Percentiles rank a stretch among this genome's conserved stretches.
Evolutionary conservation across 2,329 filamentous ascomycete species (phyloP).

Genomic region (Penicillium paneum): DNA sequence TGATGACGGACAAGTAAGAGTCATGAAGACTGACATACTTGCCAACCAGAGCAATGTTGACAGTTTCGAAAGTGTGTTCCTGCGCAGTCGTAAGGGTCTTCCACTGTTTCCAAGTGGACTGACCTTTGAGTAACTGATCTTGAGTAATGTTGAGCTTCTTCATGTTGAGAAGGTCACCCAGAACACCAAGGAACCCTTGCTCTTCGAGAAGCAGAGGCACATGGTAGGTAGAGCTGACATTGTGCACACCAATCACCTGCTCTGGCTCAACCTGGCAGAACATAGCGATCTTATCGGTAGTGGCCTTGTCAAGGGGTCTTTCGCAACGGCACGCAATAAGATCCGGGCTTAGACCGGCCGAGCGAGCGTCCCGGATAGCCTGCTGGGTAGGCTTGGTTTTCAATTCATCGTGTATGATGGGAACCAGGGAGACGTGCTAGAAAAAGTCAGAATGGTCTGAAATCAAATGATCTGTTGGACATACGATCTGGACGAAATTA

Average conservation of each 20-base stretch:
- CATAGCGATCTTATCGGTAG: constrained; percentile 80
- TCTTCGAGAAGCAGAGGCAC: constrained; percentile 84
- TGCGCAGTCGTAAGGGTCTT: constrained; percentile 65
- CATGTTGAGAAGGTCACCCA: constrained; percentile 64
- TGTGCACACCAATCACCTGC: constrained; percentile 81
- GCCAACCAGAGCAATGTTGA: constrained; percentile 85
- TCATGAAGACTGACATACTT: constrained; percentile 87
- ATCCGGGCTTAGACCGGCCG: constrained; percentile 69
- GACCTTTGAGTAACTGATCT: constrained; percentile 59
- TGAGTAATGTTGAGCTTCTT: constrained; percentile 43
- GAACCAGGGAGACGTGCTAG: constrained; percentile 68
- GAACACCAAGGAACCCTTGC: constrained; percentile 68
- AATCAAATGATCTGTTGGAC: background rate
- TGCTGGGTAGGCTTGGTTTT: constrained; percentile 97
- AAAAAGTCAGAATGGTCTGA: background rate
- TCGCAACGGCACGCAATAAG: constrained; percentile 93
- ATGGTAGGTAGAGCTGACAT: constrained; percentile 88
- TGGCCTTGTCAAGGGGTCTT: constrained; percentile 65
- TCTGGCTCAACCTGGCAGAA: constrained; percentile 82
- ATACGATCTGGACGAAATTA: constrained; percentile 75
- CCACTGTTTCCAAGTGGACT: constrained; percentile 74
- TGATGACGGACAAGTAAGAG: constrained; percentile 78
- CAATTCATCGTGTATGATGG: constrained; percentile 69
- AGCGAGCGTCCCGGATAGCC: constrained; percentile 78
- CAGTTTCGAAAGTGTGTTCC: constrained; percentile 62